Evolutionary conservation across 371 early-diverging fungal genomes (phyloP), one percentile per base, ranked within the genome.

Genomic region (Actinomortierella wolfii): DNA sequence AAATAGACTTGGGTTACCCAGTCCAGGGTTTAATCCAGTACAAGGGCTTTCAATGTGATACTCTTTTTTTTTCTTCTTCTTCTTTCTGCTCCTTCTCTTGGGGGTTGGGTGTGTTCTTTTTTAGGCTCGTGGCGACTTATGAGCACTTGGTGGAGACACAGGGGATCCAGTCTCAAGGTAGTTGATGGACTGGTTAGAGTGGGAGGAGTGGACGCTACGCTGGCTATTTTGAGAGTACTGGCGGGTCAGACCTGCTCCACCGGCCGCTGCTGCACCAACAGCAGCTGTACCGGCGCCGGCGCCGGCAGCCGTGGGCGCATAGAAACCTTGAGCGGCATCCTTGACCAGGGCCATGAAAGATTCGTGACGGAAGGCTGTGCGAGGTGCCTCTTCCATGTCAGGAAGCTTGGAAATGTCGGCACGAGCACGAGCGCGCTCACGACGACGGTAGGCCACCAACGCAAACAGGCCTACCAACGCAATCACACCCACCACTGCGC

Each of bases 341-440:
- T 76, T 68, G 43, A 67, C 76, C 57, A 76, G 42, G 2, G 48
- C 76, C 76, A 67, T 71, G 51, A 71, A 71, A 29, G 73, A 71
- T 49, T 65, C 73, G 51, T 71, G 73, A 42, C 73, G 61, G 66
- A 71, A 71, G 2, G 73, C 73, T 0, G 73, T 71, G 7, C 66
- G 73, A 17, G 73, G 73, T 1, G 73, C 73, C 20, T 71, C 73
- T 14, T 69, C 64, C 61, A 65, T 52, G 21, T 65, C 66, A 0
- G 56, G 44, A 26, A 6, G 7, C 4, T 24, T n/a, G 11, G 40
- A 42, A 11, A 49, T 13, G 6, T 66, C 73, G 3, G 54, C 66
- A 13, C 26, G 26, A 0, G 55, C 28, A 20, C 66, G 66, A 13
- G 56, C 26, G 18, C 49, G 48, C 45, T 71, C 73, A 1, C 63